phyloP scores from a whole-genome alignment of 345 rosid genomes.

The Gossypium turneri region DNA sequence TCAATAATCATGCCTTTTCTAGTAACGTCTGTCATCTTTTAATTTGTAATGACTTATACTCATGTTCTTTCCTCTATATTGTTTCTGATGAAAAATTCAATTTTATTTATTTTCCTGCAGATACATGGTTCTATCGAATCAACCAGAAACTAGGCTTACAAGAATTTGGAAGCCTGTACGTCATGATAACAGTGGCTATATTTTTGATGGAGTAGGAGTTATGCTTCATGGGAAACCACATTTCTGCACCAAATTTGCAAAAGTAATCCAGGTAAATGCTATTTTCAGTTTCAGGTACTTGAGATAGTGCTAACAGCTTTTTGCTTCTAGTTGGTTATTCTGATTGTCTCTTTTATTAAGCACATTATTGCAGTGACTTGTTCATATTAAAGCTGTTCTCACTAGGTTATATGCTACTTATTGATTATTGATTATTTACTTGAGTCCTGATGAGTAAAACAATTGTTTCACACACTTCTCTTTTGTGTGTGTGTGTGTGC shows the following conservation, averaged over 20 bases:
- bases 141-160: slow-evolving; percentile 11
- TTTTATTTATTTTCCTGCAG: slow-evolving; percentile 27
- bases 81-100: slow-evolving; percentile 8
- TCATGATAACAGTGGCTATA: slow-evolving; percentile 8
- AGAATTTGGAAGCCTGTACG: slow-evolving; percentile 20
- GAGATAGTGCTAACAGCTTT: neutral
- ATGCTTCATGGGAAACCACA: slow-evolving; percentile 53
- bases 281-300: slow-evolving; percentile 4
- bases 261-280: slow-evolving; percentile 43
- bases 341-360: neutral
- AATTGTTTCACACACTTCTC: neutral
- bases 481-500: neutral
- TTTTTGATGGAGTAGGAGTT: slow-evolving; percentile 52
- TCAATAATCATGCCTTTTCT: slow-evolving; percentile 1
- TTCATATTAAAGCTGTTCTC: neutral
- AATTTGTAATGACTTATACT: neutral
- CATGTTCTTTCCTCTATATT: neutral
- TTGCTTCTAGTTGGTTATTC: neutral
- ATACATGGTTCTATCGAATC: slow-evolving; percentile 43
- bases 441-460: neutral
- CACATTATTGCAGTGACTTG: neutral
- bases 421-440: neutral
- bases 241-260: slow-evolving; percentile 48
- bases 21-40: neutral
- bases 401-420: too few relatives aligned